Base-by-base conservation (phyloP, 139 green algal species). In the Limnomonas spitsbergensis region DNA sequence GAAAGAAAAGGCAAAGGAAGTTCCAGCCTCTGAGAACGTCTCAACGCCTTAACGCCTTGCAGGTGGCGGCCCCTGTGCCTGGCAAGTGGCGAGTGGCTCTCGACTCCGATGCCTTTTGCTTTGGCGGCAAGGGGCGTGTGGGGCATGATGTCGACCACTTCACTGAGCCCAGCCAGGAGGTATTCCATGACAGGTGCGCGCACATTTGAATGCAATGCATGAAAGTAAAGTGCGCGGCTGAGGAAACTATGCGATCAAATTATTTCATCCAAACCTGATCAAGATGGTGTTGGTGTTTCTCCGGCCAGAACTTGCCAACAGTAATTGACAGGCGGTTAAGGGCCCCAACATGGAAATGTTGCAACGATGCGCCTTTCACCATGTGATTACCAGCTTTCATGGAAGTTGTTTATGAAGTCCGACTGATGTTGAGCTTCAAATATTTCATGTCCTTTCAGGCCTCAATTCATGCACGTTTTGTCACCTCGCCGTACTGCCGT, bases 71-170 rank as follows among this genome's bases (percentile, higher is more conserved):
- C 24, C 87, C 80, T 32, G 53, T 38, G 32, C 80, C 82, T 38
- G 87, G 95, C 61, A 96, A 94, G 83, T 99, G 95, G 84, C 77
- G 83, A 1, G 84, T 97, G 29, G 88, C 84, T 24, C 83, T 99
- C n/a, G 93, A 98, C 85, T 94, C 81, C 4, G 96, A 99, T 80
- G 91, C 87, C 7, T 69, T 36, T 0, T 38, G 88, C 14, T 98
- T 95, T 86, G 95, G 94, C 0, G 95, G 95, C 26, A 26, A 85
- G 36, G 91, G 92, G 1, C 80, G 93, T 35, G 85, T 98, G n/a
- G n/a, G 38, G 2, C 53, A 76, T 52, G 56, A 77, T 24, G 70
- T 80, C 0, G 93, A 96, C 56, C 90, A 97, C 86, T 97, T 97
- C 87, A 92, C 84, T 1, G 76, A 84, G 35, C 89, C 90, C 24